phyloP scores from a whole-genome alignment of 164 flowering plant species.

The Nymphaea thermarum region DNA sequence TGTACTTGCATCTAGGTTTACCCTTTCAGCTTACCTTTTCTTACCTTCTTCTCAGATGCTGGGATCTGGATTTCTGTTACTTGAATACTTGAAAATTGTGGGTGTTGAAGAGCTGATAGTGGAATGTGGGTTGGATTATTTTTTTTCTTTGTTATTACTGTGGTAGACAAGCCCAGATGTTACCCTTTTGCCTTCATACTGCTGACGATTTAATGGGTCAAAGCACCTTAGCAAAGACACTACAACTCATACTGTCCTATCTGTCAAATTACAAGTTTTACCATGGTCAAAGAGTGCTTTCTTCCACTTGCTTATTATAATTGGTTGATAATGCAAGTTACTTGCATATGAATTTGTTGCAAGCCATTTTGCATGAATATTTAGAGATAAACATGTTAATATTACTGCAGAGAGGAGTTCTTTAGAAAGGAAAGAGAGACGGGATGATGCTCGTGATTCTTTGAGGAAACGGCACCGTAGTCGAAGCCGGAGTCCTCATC shows the following conservation, averaged over 20 bases:
- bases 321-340: too few relatives aligned
- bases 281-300: background rate
- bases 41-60: too few relatives aligned
- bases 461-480: constrained; percentile 71
- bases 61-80: too few relatives aligned
- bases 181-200: too few relatives aligned
- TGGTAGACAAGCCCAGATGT: too few relatives aligned
- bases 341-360: background rate
- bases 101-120: too few relatives aligned
- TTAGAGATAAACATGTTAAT: constrained; percentile 1
- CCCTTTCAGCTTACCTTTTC: too few relatives aligned
- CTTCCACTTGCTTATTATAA: background rate
- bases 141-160: too few relatives aligned
- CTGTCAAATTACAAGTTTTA: background rate
- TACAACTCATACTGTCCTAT: background rate
- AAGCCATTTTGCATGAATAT: background rate
- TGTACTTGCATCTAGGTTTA: too few relatives aligned
- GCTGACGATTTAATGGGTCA: background rate
- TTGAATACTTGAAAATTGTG: too few relatives aligned
- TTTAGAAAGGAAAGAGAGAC: constrained; percentile 50
- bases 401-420: constrained; percentile 40
- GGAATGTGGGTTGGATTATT: too few relatives aligned
- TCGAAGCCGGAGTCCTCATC: constrained; percentile 41
- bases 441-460: constrained; percentile 44
- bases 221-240: background rate